Evolutionary conservation across 768 basidiomycete species (phyloP), one percentile per base, ranked within the genome.

Genomic region (Suillus ampliporus): DNA sequence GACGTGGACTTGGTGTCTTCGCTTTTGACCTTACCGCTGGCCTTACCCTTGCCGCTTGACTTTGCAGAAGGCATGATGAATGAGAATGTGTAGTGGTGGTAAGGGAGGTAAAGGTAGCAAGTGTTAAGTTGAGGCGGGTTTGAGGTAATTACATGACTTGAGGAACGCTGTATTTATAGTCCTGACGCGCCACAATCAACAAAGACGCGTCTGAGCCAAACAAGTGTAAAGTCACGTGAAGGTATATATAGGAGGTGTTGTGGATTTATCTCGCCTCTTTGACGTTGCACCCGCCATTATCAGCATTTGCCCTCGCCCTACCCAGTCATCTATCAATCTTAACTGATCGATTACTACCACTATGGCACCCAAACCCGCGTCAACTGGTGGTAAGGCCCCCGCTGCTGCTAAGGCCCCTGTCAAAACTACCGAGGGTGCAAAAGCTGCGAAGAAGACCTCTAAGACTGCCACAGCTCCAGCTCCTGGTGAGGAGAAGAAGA

Each of bases 371-470:
- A 84, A 88, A 81, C 88, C 87, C 68, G 82, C 89, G 65, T 91
- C 90, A 40, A 89, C 89, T 64, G 89, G 89, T 67, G 88, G 85
- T 68, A 92, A 91, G 76, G 86, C 85, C 19, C 87, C 89, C 26
- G 80, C 82, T 21, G 84, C 81, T 1, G 81, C 87, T 56, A 91
- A 91, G 77, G 85, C 88, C 15, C 88, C 90, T 21, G 85, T 87
- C 37, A 84, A 83, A 71, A 77, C 83, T 2, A 76, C 80, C 15
- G 74, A 74, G 61, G 86, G 84, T 48, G 73, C 83, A 14, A 91
- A 93, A 79, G 88, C 86, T 8, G 90, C 89, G 28, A 95, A 94
- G 85, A 95, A 92, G 78, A 89, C 89, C 1, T 77, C 88, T 34
- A 76, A 74, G 64, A 76, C 75, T n/a, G 71, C 72, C 31, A 88